A percentile compares a stretch with the other conserved stretches of the same genome.
phyloP scores from a whole-genome alignment of 306 rosid genomes.

The Castanopsis chinensis region DNA sequence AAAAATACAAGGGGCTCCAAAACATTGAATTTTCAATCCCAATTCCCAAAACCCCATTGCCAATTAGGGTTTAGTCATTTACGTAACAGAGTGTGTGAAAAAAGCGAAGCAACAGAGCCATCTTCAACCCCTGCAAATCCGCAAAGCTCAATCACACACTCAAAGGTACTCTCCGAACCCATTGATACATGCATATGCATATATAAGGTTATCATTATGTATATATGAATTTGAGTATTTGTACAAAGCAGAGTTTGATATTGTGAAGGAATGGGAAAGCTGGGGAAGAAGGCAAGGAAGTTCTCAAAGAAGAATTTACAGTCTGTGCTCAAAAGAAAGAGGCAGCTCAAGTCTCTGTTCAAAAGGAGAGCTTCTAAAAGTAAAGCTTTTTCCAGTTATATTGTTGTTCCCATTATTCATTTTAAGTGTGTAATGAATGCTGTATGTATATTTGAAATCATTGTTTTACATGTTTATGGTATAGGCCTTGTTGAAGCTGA shows the following conservation, averaged over 20 bases:
- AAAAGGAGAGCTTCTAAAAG: constrained; percentile 81
- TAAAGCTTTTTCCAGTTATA: constrained; percentile 24
- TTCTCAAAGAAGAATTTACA: constrained; percentile 87
- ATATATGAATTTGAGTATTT: neutral
- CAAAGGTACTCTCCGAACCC: neutral
- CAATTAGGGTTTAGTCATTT: neutral
- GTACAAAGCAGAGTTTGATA: constrained; percentile 3
- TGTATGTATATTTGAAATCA: neutral
- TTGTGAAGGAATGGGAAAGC: constrained; percentile 61
- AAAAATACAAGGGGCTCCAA: neutral
- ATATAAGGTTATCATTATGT: neutral
- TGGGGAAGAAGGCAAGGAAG: constrained; percentile 93
- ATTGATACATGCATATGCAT: no score
- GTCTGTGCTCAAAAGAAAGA: constrained; percentile 66
- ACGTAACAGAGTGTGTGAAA: neutral
- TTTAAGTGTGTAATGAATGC: neutral
- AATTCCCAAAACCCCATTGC: neutral
- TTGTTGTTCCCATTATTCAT: neutral
- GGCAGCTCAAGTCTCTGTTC: constrained; percentile 69
- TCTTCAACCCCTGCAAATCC: neutral
- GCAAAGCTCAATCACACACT: neutral
- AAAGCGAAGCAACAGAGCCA: neutral
- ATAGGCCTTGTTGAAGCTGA: neutral
- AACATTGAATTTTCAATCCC: no score
- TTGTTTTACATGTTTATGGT: neutral